Evolutionary conservation across 805 yeast genomes (phyloP).

Genomic region (Suhomyces kilbournensis): DNA sequence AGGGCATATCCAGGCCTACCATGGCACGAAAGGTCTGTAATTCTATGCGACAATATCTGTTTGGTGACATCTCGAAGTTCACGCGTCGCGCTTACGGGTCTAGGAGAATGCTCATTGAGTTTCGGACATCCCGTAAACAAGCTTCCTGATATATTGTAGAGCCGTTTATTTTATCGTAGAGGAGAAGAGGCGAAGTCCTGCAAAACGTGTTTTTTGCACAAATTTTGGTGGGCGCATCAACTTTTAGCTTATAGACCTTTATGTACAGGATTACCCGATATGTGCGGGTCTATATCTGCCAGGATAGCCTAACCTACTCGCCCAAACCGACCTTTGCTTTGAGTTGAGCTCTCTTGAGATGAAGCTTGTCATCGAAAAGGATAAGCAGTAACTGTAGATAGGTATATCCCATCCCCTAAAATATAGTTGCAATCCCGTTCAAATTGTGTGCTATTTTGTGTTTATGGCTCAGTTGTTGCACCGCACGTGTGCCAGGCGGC

Average conservation of each 20-base stretch:
- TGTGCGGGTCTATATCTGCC: not conserved
- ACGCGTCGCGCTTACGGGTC: not conserved
- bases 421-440: no score
- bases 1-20: not conserved
- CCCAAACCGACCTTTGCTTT: no score
- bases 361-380: no score
- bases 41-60: not conserved
- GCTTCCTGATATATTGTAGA: not conserved
- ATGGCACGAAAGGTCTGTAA: not conserved
- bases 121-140: not conserved
- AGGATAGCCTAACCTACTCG: not conserved
- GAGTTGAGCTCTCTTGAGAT: no score
- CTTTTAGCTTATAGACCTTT: not conserved
- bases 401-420: no score
- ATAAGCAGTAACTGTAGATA: no score
- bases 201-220: not conserved
- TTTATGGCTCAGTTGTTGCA: slow-evolving; percentile 1
- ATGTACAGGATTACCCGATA: not conserved
- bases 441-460: not conserved
- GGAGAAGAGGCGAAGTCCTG: not conserved
- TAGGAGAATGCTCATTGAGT: not conserved
- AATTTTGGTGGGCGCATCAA: not conserved
- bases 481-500: not conserved
- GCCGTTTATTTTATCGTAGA: not conserved
- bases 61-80: not conserved